Evolutionary conservation across 2,329 filamentous ascomycete genomes (phyloP), one percentile per base, ranked within the genome.

Genomic region (Hirsutella thompsonii): DNA sequence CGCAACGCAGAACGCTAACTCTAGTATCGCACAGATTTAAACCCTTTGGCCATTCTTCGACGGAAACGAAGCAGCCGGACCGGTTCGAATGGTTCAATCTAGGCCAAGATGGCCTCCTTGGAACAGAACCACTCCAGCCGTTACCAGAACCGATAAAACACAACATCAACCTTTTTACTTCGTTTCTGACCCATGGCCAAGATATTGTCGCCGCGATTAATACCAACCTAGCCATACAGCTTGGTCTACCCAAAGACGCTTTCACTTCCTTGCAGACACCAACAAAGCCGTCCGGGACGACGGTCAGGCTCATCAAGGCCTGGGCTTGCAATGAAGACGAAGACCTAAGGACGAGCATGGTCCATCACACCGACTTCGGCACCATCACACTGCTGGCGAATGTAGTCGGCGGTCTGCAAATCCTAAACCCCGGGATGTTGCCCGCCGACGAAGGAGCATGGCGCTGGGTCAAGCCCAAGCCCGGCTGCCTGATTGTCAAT

Each of bases 311-410:
- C 21, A 44, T 49, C 43, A 49, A 51, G 36, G 37, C 43, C 2
- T 47, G 46, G 21, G 47, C 48, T 14, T 46, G 48, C 37, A 45
- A 40, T 11, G 10, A 23, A 18, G 32, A 18, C 11, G 8, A 23
- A 26, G 47, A 51, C 23, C 37, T 48, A 1, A 43, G 50, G 37
- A 51, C 47, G 20, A 52, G 46, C 39, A 55, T 57, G 43, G 46
- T 52, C 13, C 49, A 54, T 16, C 58, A 64, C 37, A 60, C 57
- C 1, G 60, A 62, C 41, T 57, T 62, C 36, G 61, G 60, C 2
- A 54, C 52, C 5, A 50, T 63, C 11, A 62, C 62, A 0, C 47
- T 63, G 0, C 52, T 63, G 2, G 57, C 57, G 39, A 59, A 62
- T 36, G 44, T 59, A 3, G 32, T 58, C 3, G 60, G 59, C 14